These are phyloP conservation scores for Ceratocystis alfenasii DNA, from an alignment of 2,329 filamentous ascomycete genomes.

Conservation along the genomic window DNA sequence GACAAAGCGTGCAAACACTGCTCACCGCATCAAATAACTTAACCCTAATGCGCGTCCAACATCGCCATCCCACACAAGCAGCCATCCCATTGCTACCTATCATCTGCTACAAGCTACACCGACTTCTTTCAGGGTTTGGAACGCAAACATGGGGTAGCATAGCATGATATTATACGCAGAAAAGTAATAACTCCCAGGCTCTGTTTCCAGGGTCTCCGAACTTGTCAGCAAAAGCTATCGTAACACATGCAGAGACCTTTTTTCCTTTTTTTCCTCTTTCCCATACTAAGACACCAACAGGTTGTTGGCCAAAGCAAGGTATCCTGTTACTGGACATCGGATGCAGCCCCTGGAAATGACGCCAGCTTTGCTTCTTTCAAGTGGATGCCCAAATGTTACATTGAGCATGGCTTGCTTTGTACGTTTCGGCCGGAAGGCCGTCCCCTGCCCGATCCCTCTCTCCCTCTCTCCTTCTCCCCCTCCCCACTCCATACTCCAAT, in stretches of 20 bases:
- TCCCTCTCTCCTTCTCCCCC: not conserved
- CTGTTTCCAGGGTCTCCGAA: not conserved
- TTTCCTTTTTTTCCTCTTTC: constrained; percentile 19
- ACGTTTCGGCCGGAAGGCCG: not conserved
- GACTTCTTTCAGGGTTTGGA: not conserved
- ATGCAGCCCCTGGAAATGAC: constrained; percentile 30
- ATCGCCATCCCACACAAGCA: not conserved
- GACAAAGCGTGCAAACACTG: not conserved
- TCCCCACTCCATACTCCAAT: not conserved
- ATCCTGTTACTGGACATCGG: constrained; percentile 22
- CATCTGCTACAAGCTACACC: not conserved
- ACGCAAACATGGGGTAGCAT: not conserved
- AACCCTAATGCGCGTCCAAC: not conserved
- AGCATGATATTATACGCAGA: not conserved
- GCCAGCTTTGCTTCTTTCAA: not conserved
- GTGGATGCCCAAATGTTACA: not conserved
- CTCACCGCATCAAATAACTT: not conserved
- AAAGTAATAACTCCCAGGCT: not conserved
- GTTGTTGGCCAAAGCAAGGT: not conserved
- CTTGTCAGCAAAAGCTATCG: not conserved
- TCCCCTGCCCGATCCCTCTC: not conserved
- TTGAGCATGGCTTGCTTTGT: not conserved
- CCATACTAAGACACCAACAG: not conserved
- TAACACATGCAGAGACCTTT: constrained; percentile 7
- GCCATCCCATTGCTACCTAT: not conserved